Evolutionary conservation across 345 rosid genomes (phyloP).

Genomic region (Eutrema heterophyllum): DNA sequence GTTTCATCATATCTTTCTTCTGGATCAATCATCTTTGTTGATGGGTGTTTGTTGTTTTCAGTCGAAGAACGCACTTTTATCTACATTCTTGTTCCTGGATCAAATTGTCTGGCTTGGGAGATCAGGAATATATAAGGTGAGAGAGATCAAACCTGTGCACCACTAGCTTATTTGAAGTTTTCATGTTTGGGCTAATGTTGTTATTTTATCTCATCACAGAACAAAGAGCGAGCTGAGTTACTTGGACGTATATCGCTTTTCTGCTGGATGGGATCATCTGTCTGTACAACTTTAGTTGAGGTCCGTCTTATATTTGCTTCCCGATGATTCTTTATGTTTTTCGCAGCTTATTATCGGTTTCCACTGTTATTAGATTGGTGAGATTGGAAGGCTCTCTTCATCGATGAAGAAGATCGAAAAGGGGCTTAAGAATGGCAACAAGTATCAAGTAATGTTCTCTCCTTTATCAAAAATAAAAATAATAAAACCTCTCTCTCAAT

Average conservation of each 20-base stretch:
- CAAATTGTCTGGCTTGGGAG: constrained; percentile 98
- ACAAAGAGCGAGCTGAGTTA: constrained; percentile 83
- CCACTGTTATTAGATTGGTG: constrained; percentile 57
- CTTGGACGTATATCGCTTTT: constrained; percentile 91
- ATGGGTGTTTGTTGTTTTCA: constrained; percentile 30
- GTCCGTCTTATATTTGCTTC: constrained; percentile 39
- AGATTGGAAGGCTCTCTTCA: constrained; percentile 82
- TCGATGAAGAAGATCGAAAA: constrained; percentile 82
- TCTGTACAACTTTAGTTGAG: constrained; percentile 86
- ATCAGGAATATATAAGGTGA: constrained; percentile 91
- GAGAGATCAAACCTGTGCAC: background rate
- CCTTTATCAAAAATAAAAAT: background rate
- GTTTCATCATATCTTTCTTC: background rate
- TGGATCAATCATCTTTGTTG: constrained; percentile 20
- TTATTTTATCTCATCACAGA: constrained; percentile 36
- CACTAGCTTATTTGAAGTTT: background rate
- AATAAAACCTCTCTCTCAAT: background rate
- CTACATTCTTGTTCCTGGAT: constrained; percentile 95
- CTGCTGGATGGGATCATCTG: constrained; percentile 97
- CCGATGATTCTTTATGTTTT: background rate
- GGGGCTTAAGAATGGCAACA: constrained; percentile 62
- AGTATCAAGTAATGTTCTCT: constrained; percentile 49
- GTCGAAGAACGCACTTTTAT: constrained; percentile 90
- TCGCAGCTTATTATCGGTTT: background rate
- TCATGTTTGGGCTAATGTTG: background rate